phyloP scores from a whole-genome alignment of 2,329 filamentous ascomycete genomes.

The Pezicula neosporulosa region DNA sequence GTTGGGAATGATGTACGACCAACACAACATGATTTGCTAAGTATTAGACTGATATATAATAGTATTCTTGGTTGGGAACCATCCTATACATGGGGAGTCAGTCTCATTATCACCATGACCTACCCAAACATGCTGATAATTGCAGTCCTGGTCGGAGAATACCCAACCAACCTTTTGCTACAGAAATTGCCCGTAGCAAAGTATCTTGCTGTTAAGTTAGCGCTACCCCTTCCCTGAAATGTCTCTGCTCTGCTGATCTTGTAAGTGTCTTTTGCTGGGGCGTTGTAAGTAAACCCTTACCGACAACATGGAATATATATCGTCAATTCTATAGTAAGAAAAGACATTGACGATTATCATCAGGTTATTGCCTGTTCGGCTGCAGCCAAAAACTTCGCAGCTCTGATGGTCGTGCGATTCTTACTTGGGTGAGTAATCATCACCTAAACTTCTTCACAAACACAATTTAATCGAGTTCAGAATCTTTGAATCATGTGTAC shows the following conservation, averaged over 20 bases:
- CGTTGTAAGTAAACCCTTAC: neutral
- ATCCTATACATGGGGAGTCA: slow-evolving; percentile 17
- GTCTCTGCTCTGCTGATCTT: too few species aligned
- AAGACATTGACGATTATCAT: too few species aligned
- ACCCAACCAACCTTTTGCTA: slow-evolving; percentile 34
- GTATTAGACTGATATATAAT: neutral
- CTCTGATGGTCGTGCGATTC: slow-evolving; percentile 36
- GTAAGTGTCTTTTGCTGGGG: slow-evolving; percentile 24
- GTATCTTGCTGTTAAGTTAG: slow-evolving; percentile 21
- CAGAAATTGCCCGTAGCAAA: slow-evolving; percentile 33
- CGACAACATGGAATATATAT: too few species aligned
- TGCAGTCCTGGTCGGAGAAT: slow-evolving; percentile 29
- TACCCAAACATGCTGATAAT: too few species aligned
- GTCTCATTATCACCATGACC: too few species aligned
- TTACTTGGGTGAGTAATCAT: slow-evolving; percentile 29
- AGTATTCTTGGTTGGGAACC: slow-evolving; percentile 20
- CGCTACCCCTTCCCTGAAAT: too few species aligned
- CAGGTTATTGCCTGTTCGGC: slow-evolving; percentile 28
- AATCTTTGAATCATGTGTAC: slow-evolving; percentile 33
- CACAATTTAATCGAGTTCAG: too few species aligned
- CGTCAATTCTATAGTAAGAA: too few species aligned
- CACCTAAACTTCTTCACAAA: too few species aligned
- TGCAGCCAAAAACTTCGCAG: slow-evolving; percentile 33
- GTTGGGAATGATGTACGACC: slow-evolving; percentile 16
- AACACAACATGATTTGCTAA: too few species aligned